Base-by-base conservation (phyloP, 352 stramenopile species). In the Phytophthora tubulina region DNA sequence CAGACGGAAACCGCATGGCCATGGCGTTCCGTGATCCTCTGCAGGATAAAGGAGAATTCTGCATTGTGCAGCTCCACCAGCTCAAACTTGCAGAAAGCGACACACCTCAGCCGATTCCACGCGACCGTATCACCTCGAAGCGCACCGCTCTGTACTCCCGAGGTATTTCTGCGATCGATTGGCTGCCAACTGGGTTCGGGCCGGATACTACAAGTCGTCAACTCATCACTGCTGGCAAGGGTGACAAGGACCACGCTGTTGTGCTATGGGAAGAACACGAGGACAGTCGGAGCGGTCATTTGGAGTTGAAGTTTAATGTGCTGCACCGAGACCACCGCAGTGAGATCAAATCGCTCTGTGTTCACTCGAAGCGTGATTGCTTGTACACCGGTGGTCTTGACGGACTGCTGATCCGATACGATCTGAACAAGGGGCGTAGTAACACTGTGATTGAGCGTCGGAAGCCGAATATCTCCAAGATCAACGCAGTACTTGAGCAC, bases 401-500 rank as follows among this genome's bases (percentile, higher is more conserved):
- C 58, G 89, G 89, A 0, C 63, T 87, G 31, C 72, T 96, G 38
- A 75, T 95, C 13, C 77, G 79, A 30, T 96, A 92, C 61, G 89
- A 96, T 62, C 38, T 94, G 63, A 72, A 92, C 32, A 76, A 75
- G 52, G 70, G 77, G 8, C 49, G 48, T 31, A 71, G 78, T 15
- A 33, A 79, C 13, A 78, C 71, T 1, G 70, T 94, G 17, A 80
- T 96, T 44, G 86, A 96, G 65, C 85, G 85, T 17, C 82, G 89
- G n/a, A 89, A 91, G 36, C 87, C 86, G 14, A 82, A 67, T 5
- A 95, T 96, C 27, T 89, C 80, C 27, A 93, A 95, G 76, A 94
- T 96, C 72, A 96, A 96, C 66, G 69, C 82, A 1, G 78, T 96
- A 44, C 63, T 94, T 6, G 88, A 95, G 68, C 86, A 96, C 61